Base-by-base conservation (phyloP, 2,329 filamentous ascomycete genomes). In the Paraphoma sp. region DNA sequence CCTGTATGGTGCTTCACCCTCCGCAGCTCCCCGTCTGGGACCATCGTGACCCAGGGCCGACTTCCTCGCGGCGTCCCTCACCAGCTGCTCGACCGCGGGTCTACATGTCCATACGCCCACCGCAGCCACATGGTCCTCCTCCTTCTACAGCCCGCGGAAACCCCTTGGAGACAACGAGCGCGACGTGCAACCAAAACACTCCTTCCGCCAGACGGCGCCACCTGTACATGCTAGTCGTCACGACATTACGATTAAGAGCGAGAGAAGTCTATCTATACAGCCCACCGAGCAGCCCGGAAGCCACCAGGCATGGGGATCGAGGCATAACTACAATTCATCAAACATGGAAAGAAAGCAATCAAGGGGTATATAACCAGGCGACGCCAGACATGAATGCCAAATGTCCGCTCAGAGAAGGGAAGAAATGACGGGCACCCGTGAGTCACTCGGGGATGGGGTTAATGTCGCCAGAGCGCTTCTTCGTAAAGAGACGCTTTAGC, bases 401-500 rank as follows among this genome's bases (percentile, higher is more conserved):
- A 67, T 64, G 62, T 60, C 47, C 58, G 64, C 60, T 62, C 51
- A 56, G 64, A 59, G 51, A 56, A 57, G 62, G 51, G 38, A 62
- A 48, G 42, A 57, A 45, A 49, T 31, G 40, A 53, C 33, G 48
- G 45, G 54, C 50, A 61, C 14, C 18, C 4, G 42, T 40, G 18
- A 48, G 48, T 68, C 63, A 76, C 60, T 76, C 73, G 40, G 66
- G 68, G 52, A 75, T 76, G 29, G 71, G 68, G 53, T 71, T 69
- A 54, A 75, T 70, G 42, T 63, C 64, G 41, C 60, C 64, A 31
- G 69, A 65, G 54, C 69, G 73, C 55, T 72, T 75, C 55, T 74
- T 75, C 29, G 65, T 71, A 56, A 76, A 76, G n/a, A 76, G 57
- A 36, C 70, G 67, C 57, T 71, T 72, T 46, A 76, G 57, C 23